These are phyloP conservation scores for Excoecaria cochinchinensis DNA, from an alignment of 345 rosid genomes.

Conservation along the genomic window DNA sequence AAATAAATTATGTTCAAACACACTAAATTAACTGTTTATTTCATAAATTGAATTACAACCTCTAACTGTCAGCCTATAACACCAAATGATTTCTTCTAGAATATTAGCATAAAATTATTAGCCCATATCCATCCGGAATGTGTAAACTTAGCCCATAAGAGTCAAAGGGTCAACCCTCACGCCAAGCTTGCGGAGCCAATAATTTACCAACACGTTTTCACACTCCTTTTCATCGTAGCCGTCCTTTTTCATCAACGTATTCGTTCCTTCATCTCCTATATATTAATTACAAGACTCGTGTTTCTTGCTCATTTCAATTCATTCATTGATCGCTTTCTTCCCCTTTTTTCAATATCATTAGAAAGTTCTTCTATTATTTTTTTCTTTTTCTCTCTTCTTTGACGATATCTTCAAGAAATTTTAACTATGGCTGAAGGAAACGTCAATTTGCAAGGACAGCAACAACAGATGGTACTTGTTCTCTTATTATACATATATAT, in stretches of 20 bases:
- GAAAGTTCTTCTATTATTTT: not conserved
- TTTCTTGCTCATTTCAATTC: not conserved
- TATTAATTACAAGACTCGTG: not conserved
- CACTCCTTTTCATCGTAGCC: not conserved
- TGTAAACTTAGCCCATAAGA: conserved; percentile 11
- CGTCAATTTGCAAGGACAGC: conserved; percentile 15
- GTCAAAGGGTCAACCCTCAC: not conserved
- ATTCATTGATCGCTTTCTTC: not conserved
- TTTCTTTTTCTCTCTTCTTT: not conserved
- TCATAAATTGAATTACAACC: too few species aligned
- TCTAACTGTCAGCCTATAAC: too few species aligned
- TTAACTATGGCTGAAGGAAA: conserved; percentile 30
- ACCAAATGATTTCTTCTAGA: conserved; percentile 5
- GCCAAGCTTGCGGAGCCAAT: not conserved
- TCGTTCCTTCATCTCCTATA: not conserved
- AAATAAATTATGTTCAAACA: too few species aligned
- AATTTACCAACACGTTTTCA: not conserved
- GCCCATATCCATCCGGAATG: not conserved
- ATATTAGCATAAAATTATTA: not conserved
- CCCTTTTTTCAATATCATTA: not conserved
- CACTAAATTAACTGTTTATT: too few species aligned
- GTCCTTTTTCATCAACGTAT: not conserved
- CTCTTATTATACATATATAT: not conserved
- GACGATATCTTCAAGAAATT: not conserved
- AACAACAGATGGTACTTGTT: conserved; percentile 19